Conservation (phyloP, 805 yeast species). For the Metschnikowia shivogae region DNA sequence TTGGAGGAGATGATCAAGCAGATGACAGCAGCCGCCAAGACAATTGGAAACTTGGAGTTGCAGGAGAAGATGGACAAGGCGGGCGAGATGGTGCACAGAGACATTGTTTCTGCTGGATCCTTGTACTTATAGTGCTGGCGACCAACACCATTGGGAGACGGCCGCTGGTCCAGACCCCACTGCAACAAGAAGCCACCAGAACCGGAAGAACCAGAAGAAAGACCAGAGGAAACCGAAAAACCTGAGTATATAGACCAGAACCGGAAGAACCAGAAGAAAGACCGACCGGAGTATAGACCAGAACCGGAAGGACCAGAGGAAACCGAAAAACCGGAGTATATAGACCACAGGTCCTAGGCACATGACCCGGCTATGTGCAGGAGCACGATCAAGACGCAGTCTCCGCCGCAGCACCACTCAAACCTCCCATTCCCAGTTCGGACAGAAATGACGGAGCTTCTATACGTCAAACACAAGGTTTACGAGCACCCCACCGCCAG, state of each 20-base stretch:
- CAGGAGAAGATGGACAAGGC: slow-evolving; percentile 88
- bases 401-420: no score
- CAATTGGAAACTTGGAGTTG: slow-evolving; percentile 85
- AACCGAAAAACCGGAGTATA: no score
- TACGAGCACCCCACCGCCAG: slow-evolving; percentile 78
- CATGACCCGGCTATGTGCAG: no score
- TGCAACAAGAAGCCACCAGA: background rate
- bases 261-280: no score
- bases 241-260: background rate
- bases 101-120: slow-evolving; percentile 94
- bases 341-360: no score
- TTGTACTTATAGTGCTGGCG: slow-evolving; percentile 50
- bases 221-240: no score
- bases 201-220: no score
- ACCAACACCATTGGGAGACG: no score
- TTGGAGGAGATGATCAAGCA: slow-evolving; percentile 91
- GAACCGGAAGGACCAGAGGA: background rate
- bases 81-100: slow-evolving; percentile 84
- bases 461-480: slow-evolving; percentile 63
- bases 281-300: no score
- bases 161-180: no score
- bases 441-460: slow-evolving; percentile 26
- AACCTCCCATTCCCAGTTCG: no score
- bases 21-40: slow-evolving; percentile 84
- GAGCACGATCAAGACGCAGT: no score